A percentile compares a stretch with the other conserved stretches of the same genome.
Evolutionary conservation across 345 rosid genomes (phyloP).

Genomic region (Eucalyptus tenuipes): DNA sequence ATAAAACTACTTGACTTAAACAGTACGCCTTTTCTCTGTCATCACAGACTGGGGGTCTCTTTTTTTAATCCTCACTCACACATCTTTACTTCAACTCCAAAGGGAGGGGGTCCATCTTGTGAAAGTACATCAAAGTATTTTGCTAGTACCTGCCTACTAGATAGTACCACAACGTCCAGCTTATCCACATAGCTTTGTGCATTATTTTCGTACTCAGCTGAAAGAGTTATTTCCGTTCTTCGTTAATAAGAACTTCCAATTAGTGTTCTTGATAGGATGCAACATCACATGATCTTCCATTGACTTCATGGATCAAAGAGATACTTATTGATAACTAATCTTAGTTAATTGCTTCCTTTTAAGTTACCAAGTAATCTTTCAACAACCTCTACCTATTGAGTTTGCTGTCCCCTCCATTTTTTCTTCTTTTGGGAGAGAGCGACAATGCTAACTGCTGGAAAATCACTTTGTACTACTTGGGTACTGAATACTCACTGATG

Average conservation of each 20-base stretch:
- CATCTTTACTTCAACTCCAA: not conserved
- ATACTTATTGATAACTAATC: too few species aligned
- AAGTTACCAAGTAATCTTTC: not conserved
- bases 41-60: not conserved
- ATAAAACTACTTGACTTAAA: not conserved
- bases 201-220: too few species aligned
- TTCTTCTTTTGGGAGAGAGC: not conserved
- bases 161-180: too few species aligned
- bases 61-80: too few species aligned
- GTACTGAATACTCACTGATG: not conserved
- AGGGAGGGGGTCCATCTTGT: not conserved
- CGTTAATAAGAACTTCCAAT: too few species aligned
- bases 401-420: not conserved
- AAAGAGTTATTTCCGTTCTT: too few species aligned
- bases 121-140: not conserved
- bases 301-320: not conserved
- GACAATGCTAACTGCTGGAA: not conserved
- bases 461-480: not conserved
- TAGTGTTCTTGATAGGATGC: not conserved
- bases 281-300: not conserved
- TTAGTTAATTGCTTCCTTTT: not conserved
- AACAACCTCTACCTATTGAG: not conserved
- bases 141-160: not conserved
- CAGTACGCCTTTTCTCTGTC: not conserved
- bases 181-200: too few species aligned